These are phyloP conservation scores for Eragrostis tef DNA, from an alignment of 202 grass and related monocot species.

Conservation along the genomic window DNA sequence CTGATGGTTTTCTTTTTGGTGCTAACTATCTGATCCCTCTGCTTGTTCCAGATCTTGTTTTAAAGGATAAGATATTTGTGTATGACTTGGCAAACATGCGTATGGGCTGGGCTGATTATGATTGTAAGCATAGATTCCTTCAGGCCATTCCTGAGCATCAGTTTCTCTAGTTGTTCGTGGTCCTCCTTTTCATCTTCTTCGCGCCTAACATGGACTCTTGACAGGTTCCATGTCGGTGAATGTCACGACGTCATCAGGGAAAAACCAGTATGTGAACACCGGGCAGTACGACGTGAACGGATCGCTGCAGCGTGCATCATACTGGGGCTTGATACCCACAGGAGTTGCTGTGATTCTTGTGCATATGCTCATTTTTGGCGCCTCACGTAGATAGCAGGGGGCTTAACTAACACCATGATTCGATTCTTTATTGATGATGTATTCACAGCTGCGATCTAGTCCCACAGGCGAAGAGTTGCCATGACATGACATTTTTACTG, in stretches of 20 bases:
- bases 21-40: slow-evolving; percentile 8
- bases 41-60: slow-evolving; percentile 70
- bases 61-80: slow-evolving; percentile 98
- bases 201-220: slow-evolving; percentile 9
- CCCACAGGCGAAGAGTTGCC: slow-evolving; percentile 12
- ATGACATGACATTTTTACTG: slow-evolving; percentile 59
- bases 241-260: slow-evolving; percentile 80
- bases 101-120: slow-evolving; percentile 88
- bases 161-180: neutral
- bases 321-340: slow-evolving; percentile 26
- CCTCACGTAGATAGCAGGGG: slow-evolving; percentile 59
- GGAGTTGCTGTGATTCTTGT: slow-evolving; percentile 56
- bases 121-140: slow-evolving; percentile 61
- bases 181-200: neutral
- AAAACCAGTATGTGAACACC: slow-evolving; percentile 77
- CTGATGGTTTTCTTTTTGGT: slow-evolving; percentile 21
- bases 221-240: slow-evolving; percentile 79
- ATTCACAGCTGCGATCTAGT: slow-evolving; percentile 42
- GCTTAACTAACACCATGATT: slow-evolving; percentile 55
- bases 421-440: slow-evolving; percentile 79
- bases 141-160: neutral
- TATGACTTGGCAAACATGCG: slow-evolving; percentile 86
- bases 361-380: slow-evolving; percentile 60
- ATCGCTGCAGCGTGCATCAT: slow-evolving; percentile 33
- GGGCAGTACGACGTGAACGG: slow-evolving; percentile 69